Percentiles rank a stretch among this genome's conserved stretches.
phyloP scores from a whole-genome alignment of 768 basidiomycete genomes.

The Suillus subaureus region DNA sequence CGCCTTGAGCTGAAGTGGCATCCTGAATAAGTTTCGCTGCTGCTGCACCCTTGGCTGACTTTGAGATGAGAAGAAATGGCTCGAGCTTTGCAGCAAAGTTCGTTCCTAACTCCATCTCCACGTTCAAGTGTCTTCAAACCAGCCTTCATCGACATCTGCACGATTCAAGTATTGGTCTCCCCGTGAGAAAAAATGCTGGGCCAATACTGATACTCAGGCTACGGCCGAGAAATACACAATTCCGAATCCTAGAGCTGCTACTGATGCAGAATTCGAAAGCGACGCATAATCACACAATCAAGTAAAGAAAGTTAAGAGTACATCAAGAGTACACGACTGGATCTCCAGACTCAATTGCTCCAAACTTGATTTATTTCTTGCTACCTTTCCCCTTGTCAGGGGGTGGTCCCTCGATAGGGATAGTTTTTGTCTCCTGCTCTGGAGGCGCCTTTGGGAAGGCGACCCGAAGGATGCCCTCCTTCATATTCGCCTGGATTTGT shows the following conservation, averaged over 20 bases:
- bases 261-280: background rate
- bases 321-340: background rate
- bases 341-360: background rate
- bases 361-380: background rate
- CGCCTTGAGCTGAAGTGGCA: conserved; percentile 85
- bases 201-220: too few relatives aligned
- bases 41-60: conserved; percentile 89
- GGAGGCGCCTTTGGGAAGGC: background rate
- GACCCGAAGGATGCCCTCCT: background rate
- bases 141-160: background rate
- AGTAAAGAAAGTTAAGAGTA: background rate
- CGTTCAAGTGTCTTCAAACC: background rate
- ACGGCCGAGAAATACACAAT: background rate
- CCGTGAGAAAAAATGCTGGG: background rate
- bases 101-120: conserved; percentile 60
- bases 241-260: background rate
- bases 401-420: background rate
- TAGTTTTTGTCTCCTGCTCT: background rate
- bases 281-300: background rate
- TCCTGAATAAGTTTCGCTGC: conserved; percentile 88
- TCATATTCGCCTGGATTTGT: background rate
- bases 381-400: background rate
- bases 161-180: conserved; percentile 1
- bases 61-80: conserved; percentile 89
- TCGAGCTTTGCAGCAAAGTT: conserved; percentile 75